These are phyloP conservation scores for Eutypella sp. DNA, from an alignment of 2,329 filamentous ascomycete species.

Conservation along the genomic window DNA sequence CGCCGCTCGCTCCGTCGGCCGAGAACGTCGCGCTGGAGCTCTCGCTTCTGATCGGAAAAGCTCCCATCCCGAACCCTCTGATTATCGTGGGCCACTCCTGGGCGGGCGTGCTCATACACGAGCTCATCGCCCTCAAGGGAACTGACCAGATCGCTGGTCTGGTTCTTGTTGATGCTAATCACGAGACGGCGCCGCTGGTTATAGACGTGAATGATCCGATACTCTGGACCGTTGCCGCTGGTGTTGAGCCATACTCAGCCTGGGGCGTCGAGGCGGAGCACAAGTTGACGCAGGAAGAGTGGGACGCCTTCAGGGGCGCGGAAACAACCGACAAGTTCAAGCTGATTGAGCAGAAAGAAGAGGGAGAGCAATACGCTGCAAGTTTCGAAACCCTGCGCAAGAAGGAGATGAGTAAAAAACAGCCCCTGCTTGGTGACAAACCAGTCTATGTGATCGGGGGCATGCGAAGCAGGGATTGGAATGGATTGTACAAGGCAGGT, in stretches of 20 bases:
- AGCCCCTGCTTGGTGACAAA: slow-evolving; percentile 19
- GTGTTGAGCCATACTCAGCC: slow-evolving; percentile 9
- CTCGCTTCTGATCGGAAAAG: neutral
- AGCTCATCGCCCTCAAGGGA: slow-evolving; percentile 3
- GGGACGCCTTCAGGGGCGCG: slow-evolving; percentile 1
- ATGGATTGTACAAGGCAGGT: slow-evolving; percentile 25
- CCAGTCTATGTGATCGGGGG: slow-evolving; percentile 17
- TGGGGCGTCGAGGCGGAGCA: slow-evolving; percentile 8
- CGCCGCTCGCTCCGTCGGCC: slow-evolving; percentile 2
- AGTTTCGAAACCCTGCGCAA: slow-evolving; percentile 23
- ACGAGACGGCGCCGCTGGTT: slow-evolving; percentile 8
- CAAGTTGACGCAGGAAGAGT: slow-evolving; percentile 3
- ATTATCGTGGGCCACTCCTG: slow-evolving; percentile 3
- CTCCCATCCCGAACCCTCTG: slow-evolving; percentile 2
- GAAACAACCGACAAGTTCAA: slow-evolving; percentile 13
- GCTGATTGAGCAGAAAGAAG: neutral
- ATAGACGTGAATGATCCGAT: neutral
- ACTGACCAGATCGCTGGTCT: neutral
- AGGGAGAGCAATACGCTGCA: neutral
- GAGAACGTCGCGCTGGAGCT: slow-evolving; percentile 3
- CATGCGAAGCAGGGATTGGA: slow-evolving; percentile 23
- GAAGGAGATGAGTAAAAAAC: slow-evolving; percentile 20
- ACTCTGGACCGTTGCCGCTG: neutral
- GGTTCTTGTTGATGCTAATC: slow-evolving; percentile 4
- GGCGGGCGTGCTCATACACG: slow-evolving; percentile 3